Percentiles rank a stretch among this genome's conserved stretches.
Evolutionary conservation across 805 yeast genomes (phyloP).

Genomic region (Diddensiella santjacobensis): DNA sequence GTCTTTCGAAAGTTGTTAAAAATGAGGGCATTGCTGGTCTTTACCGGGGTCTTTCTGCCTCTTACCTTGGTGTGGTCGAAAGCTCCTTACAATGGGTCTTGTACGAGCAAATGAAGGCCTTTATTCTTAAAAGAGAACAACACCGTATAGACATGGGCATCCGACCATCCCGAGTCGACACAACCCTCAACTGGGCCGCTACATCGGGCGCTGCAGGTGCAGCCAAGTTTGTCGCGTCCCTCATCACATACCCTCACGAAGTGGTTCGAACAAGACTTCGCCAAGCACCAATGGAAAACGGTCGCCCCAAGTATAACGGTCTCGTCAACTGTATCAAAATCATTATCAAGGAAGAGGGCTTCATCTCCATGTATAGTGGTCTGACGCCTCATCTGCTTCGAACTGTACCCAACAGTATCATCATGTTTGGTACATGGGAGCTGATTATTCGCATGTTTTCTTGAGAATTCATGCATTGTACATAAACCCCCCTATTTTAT

Average conservation of each 20-base stretch:
- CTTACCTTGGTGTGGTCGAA: constrained; percentile 90
- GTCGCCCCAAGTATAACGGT: constrained; percentile 84
- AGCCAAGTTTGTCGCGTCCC: constrained; percentile 89
- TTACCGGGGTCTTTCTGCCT: constrained; percentile 89
- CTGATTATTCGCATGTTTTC: constrained; percentile 40
- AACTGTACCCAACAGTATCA: constrained; percentile 96
- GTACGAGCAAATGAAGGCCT: constrained; percentile 86
- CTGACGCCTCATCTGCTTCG: constrained; percentile 93
- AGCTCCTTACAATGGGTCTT: constrained; percentile 94
- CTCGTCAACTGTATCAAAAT: constrained; percentile 80
- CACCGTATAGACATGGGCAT: constrained; percentile 37
- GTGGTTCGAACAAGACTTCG: constrained; percentile 93
- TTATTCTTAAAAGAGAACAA: constrained; percentile 53
- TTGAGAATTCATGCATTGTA: background rate
- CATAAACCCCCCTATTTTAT: background rate
- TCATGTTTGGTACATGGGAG: constrained; percentile 99
- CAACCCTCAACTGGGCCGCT: constrained; percentile 84
- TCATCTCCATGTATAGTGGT: constrained; percentile 93
- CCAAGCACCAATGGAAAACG: constrained; percentile 84
- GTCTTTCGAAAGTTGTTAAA: constrained; percentile 61
- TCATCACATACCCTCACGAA: constrained; percentile 94
- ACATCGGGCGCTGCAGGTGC: constrained; percentile 97
- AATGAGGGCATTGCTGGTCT: constrained; percentile 78
- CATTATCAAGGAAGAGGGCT: constrained; percentile 88
- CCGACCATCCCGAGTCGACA: constrained; percentile 48